A percentile compares a stretch with the other conserved stretches of the same genome.
Conservation (phyloP, 139 green algal species). For the Pleodorina starrii region DNA sequence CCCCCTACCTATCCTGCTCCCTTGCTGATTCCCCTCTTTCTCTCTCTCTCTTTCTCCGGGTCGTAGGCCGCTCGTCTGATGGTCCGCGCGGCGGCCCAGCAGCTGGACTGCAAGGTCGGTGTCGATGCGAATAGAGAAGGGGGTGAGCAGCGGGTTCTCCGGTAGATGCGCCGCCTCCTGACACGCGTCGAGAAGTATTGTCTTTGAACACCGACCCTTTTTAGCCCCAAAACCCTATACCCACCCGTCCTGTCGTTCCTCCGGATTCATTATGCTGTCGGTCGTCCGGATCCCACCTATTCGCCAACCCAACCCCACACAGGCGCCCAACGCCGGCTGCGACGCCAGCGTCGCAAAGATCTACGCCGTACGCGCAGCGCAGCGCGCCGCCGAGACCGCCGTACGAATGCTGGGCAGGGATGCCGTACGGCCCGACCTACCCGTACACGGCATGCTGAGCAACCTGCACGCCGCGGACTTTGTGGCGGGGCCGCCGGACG, state of each 20-base stretch:
- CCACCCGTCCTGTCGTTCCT: too few species aligned
- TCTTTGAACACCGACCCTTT: too few species aligned
- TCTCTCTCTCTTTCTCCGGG: too few species aligned
- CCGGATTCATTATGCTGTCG: too few species aligned
- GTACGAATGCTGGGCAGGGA: background rate
- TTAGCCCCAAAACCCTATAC: too few species aligned
- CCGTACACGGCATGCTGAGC: background rate
- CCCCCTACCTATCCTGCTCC: too few species aligned
- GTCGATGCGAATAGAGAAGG: too few species aligned
- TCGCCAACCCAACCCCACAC: too few species aligned
- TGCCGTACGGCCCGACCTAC: background rate
- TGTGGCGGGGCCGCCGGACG: background rate
- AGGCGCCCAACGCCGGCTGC: background rate
- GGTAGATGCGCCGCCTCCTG: too few species aligned
- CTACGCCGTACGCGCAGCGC: background rate
- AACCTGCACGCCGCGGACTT: conserved; percentile 6
- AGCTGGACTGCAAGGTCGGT: background rate
- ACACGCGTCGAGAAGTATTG: too few species aligned
- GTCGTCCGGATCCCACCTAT: too few species aligned
- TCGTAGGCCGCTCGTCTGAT: conserved; percentile 5
- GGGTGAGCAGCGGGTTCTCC: too few species aligned
- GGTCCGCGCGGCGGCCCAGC: conserved; percentile 22
- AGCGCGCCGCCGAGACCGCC: background rate
- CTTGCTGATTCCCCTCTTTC: background rate
- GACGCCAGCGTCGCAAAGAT: background rate